A percentile compares a stretch with the other conserved stretches of the same genome.
phyloP scores from a whole-genome alignment of 2,329 filamentous ascomycete genomes.

The Verticillium tricorpus region DNA sequence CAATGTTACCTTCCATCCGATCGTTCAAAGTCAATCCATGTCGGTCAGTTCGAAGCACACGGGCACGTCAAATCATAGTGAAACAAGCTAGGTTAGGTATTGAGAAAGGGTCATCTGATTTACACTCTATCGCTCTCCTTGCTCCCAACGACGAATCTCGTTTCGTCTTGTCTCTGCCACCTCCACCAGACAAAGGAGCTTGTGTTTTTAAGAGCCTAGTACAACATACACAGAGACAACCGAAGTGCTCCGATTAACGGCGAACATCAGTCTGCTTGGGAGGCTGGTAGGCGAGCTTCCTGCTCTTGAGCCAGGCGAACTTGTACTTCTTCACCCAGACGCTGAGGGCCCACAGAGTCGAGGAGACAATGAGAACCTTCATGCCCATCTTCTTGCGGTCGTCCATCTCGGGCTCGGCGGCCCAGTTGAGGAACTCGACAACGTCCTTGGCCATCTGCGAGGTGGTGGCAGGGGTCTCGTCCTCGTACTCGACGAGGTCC shows the following conservation, averaged over 20 bases:
- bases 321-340: constrained; percentile 99
- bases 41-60: background rate
- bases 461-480: constrained; percentile 86
- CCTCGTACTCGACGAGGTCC: constrained; percentile 95
- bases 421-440: constrained; percentile 98
- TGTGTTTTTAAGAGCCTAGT: constrained; percentile 28
- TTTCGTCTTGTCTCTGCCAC: constrained; percentile 19
- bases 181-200: constrained; percentile 36
- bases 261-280: constrained; percentile 51
- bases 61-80: background rate
- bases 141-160: constrained; percentile 15
- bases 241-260: constrained; percentile 29
- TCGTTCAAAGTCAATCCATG: background rate
- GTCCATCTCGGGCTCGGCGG: constrained; percentile 98
- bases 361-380: constrained; percentile 83
- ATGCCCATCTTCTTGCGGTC: constrained; percentile 99
- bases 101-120: constrained; percentile 41
- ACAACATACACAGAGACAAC: constrained; percentile 23
- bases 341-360: constrained; percentile 77
- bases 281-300: constrained; percentile 86
- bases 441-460: constrained; percentile 99
- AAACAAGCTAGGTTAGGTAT: constrained; percentile 20
- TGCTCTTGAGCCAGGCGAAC: constrained; percentile 93
- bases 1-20: background rate
- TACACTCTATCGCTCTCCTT: constrained; percentile 38